These are phyloP conservation scores for Kluyveromyces sp. DNA, from an alignment of 1,139 yeast species.

Conservation along the genomic window DNA sequence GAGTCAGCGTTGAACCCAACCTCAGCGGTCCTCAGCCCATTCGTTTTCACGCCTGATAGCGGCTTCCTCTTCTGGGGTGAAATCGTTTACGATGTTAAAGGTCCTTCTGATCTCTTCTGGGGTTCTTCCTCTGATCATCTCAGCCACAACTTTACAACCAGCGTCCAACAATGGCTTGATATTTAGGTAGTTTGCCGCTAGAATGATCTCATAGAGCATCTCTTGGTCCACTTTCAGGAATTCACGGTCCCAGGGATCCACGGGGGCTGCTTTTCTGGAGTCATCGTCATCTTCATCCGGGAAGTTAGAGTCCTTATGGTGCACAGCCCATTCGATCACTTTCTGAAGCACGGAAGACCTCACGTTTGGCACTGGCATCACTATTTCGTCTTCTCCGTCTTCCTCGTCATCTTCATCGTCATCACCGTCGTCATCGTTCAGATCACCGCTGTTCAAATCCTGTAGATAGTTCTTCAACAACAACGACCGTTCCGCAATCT, in stretches of 20 bases:
- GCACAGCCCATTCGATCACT: slow-evolving; percentile 95
- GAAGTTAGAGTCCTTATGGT: slow-evolving; percentile 79
- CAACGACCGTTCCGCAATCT: slow-evolving; percentile 85
- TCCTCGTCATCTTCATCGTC: slow-evolving; percentile 37
- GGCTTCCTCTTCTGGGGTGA: slow-evolving; percentile 97
- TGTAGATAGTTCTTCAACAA: slow-evolving; percentile 86
- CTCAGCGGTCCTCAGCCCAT: slow-evolving; percentile 95
- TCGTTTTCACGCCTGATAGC: slow-evolving; percentile 96
- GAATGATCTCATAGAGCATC: slow-evolving; percentile 92
- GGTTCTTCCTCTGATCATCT: slow-evolving; percentile 92
- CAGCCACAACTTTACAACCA: slow-evolving; percentile 96
- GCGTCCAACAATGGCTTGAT: slow-evolving; percentile 89
- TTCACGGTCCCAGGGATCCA: slow-evolving; percentile 95
- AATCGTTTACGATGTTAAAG: slow-evolving; percentile 92
- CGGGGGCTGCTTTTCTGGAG: slow-evolving; percentile 74
- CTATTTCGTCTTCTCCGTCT: slow-evolving; percentile 56
- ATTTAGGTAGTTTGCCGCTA: slow-evolving; percentile 93
- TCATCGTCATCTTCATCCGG: slow-evolving; percentile 77
- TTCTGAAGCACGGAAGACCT: slow-evolving; percentile 80
- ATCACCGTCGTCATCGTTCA: slow-evolving; percentile 43
- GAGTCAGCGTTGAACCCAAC: too few species aligned
- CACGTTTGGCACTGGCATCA: slow-evolving; percentile 89
- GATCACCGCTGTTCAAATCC: slow-evolving; percentile 61
- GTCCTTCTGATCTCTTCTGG: slow-evolving; percentile 96
- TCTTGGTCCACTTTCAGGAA: slow-evolving; percentile 96